Evolutionary conservation across 1,284 basidiomycete species (phyloP).

Genomic region (Leccinum glutinopallens): DNA sequence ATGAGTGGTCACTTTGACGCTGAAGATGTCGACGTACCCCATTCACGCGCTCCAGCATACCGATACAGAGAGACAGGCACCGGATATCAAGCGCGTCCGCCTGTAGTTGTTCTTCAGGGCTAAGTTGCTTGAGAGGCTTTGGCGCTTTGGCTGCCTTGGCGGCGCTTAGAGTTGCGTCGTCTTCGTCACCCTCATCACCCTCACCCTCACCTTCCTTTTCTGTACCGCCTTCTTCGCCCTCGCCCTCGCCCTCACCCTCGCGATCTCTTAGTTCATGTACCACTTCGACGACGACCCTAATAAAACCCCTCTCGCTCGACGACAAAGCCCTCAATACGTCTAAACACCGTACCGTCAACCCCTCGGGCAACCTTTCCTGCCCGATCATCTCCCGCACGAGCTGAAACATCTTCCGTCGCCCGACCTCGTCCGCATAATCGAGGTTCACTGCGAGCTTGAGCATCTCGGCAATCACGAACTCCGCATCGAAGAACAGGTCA

Average conservation of each 20-base stretch:
- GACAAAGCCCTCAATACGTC: constrained; percentile 88
- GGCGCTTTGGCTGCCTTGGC: constrained; percentile 12
- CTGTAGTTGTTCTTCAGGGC: constrained; percentile 56
- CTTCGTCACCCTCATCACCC: constrained; percentile 25
- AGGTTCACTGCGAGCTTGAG: constrained; percentile 81
- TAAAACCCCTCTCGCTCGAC: constrained; percentile 86
- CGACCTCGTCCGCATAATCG: constrained; percentile 96
- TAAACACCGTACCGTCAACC: constrained; percentile 79
- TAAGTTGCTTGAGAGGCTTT: constrained; percentile 48
- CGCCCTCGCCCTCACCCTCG: constrained; percentile 42
- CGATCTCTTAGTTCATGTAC: constrained; percentile 82
- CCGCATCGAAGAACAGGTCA: constrained; percentile 36
- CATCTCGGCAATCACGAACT: constrained; percentile 83
- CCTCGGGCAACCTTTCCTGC: constrained; percentile 77
- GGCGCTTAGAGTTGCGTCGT: constrained; percentile 11
- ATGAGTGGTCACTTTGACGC: constrained; percentile 2
- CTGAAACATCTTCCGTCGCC: constrained; percentile 88
- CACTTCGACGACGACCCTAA: constrained; percentile 93
- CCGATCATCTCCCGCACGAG: constrained; percentile 88
- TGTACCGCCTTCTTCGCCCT: constrained; percentile 34
- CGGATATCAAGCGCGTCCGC: constrained; percentile 79
- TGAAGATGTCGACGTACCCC: constrained; percentile 55
- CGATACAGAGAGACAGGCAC: constrained; percentile 87
- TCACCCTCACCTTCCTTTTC: constrained; percentile 29
- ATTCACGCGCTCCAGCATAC: constrained; percentile 90